phyloP scores from a whole-genome alignment of 1,284 basidiomycete genomes.

The Pseudozyma sp. region DNA sequence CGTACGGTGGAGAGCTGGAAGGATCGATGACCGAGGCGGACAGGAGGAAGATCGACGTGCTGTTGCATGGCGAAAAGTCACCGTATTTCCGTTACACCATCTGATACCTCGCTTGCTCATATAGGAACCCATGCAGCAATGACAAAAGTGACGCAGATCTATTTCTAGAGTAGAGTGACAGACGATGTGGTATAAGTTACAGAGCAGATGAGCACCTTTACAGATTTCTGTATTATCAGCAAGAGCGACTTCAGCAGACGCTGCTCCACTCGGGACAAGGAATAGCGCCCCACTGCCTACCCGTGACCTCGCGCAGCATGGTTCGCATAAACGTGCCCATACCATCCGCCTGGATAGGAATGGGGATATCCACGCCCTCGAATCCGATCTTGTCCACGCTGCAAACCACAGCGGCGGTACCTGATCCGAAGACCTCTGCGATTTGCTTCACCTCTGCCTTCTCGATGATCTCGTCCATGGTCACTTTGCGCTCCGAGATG shows the following conservation, averaged over 20 bases:
- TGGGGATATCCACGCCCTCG: slow-evolving; percentile 41
- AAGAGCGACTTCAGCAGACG: slow-evolving; percentile 27
- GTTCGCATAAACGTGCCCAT: slow-evolving; percentile 45
- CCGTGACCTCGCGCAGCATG: slow-evolving; percentile 50
- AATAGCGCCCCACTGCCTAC: slow-evolving; percentile 49
- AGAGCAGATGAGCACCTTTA: not conserved
- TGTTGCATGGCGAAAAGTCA: slow-evolving; percentile 43
- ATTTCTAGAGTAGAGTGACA: slow-evolving; percentile 6
- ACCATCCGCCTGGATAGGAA: slow-evolving; percentile 46
- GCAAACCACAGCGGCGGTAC: slow-evolving; percentile 54
- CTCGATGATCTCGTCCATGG: slow-evolving; percentile 51
- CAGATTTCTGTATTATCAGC: not conserved
- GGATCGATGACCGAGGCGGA: slow-evolving; percentile 19
- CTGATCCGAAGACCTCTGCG: slow-evolving; percentile 50
- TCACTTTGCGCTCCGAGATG: slow-evolving; percentile 44
- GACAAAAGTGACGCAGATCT: no score
- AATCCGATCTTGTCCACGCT: slow-evolving; percentile 54
- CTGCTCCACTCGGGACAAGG: slow-evolving; percentile 49
- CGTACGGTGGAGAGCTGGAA: not conserved
- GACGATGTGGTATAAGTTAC: slow-evolving; percentile 18
- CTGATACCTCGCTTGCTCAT: slow-evolving; percentile 3
- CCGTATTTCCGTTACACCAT: slow-evolving; percentile 55
- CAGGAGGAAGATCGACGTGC: slow-evolving; percentile 30
- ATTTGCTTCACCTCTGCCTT: slow-evolving; percentile 32
- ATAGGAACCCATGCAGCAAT: not conserved